Percentiles rank a stretch among this genome's conserved stretches.
phyloP scores from a whole-genome alignment of 441 rosid genomes.

The Erysimum cheiri region DNA sequence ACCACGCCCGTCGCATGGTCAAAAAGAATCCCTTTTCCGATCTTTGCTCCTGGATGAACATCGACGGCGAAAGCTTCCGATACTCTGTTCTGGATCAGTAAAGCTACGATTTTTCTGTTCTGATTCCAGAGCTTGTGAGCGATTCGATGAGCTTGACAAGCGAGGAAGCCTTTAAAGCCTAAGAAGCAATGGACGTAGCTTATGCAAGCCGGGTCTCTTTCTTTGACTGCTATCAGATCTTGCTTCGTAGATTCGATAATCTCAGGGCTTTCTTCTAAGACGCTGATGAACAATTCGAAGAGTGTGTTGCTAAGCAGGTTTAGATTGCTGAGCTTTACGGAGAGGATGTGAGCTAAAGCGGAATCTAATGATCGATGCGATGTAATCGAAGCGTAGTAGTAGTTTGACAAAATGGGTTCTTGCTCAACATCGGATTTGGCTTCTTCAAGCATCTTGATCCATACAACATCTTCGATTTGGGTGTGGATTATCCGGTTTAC shows the following conservation, averaged over 20 bases:
- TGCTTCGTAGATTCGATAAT: constrained; percentile 52
- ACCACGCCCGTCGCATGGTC: constrained; percentile 86
- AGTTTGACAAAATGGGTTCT: constrained; percentile 68
- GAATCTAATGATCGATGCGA: constrained; percentile 58
- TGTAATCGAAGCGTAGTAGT: constrained; percentile 61
- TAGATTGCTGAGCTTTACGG: constrained; percentile 62
- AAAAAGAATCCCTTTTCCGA: constrained; percentile 70
- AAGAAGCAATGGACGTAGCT: constrained; percentile 74
- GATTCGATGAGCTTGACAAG: constrained; percentile 76
- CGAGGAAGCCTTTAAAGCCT: constrained; percentile 77
- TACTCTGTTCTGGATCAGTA: constrained; percentile 77
- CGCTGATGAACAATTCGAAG: constrained; percentile 62
- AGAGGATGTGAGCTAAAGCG: constrained; percentile 70
- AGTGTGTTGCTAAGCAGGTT: constrained; percentile 57
- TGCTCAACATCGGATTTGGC: constrained; percentile 59
- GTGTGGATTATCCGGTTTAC: constrained; percentile 46
- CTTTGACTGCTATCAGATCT: constrained; percentile 71
- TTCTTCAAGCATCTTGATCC: constrained; percentile 68
- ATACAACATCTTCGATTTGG: constrained; percentile 45
- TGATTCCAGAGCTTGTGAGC: constrained; percentile 74
- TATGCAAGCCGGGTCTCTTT: constrained; percentile 81
- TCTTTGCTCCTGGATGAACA: constrained; percentile 83
- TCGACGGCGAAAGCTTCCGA: constrained; percentile 75
- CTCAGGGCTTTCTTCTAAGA: constrained; percentile 54
- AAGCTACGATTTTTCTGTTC: constrained; percentile 56